These are phyloP conservation scores for Holtermanniella nyarrowii DNA, from an alignment of 768 basidiomycete genomes.

Conservation along the genomic window DNA sequence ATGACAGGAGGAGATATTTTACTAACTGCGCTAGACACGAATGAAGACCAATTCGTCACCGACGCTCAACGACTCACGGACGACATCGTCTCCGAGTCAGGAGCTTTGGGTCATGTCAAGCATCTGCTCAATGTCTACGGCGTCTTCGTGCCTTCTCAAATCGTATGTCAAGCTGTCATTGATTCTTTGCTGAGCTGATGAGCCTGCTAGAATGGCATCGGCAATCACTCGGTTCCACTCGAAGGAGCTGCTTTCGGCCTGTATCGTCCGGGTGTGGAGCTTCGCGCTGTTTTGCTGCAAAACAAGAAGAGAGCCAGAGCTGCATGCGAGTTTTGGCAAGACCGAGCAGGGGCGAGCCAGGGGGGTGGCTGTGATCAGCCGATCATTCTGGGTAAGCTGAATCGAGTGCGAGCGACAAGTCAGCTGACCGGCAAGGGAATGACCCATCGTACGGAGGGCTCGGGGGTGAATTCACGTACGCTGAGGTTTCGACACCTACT, in stretches of 20 bases:
- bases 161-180: slow-evolving; percentile 8
- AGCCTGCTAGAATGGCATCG: slow-evolving; percentile 29
- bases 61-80: slow-evolving; percentile 28
- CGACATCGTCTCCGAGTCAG: slow-evolving; percentile 26
- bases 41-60: slow-evolving; percentile 21
- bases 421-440: slow-evolving; percentile 16
- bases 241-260: slow-evolving; percentile 28
- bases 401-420: background rate
- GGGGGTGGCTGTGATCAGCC: slow-evolving; percentile 37
- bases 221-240: slow-evolving; percentile 15
- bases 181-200: background rate
- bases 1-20: background rate
- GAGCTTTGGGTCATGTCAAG: slow-evolving; percentile 28
- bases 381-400: slow-evolving; percentile 27
- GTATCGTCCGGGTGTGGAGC: slow-evolving; percentile 35
- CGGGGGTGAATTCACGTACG: slow-evolving; percentile 39
- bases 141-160: slow-evolving; percentile 31
- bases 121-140: slow-evolving; percentile 35
- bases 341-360: background rate
- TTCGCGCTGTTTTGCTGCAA: slow-evolving; percentile 32
- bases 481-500: background rate
- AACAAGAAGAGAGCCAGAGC: slow-evolving; percentile 24
- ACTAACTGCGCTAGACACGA: background rate
- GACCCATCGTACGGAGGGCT: slow-evolving; percentile 37
- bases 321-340: slow-evolving; percentile 27